A percentile compares a stretch with the other conserved stretches of the same genome.
Conservation (phyloP, 768 basidiomycete genomes). For the Mycena polygramma region DNA sequence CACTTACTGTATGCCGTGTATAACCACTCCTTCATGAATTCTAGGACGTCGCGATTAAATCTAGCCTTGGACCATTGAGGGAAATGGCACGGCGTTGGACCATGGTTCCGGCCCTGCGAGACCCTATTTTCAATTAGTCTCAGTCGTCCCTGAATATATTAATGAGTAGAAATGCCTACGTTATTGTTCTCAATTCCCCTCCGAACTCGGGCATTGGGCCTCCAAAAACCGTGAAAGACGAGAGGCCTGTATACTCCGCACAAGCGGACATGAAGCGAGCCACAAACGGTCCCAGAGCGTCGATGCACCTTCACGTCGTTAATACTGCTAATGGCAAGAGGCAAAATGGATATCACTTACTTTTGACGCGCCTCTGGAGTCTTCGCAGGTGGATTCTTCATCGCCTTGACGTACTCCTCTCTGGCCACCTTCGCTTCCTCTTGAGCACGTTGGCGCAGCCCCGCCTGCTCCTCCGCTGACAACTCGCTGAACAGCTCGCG, state of each 20-base stretch:
- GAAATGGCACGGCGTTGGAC: background rate
- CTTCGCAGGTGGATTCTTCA: background rate
- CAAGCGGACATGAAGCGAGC: background rate
- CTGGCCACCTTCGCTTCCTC: background rate
- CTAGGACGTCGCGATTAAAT: background rate
- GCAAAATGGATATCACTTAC: background rate
- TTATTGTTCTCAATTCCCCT: too few species aligned
- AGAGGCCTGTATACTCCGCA: background rate
- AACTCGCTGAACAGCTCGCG: background rate
- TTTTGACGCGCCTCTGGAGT: background rate
- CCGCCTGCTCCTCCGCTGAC: background rate
- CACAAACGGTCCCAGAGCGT: background rate
- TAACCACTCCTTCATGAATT: slow-evolving; percentile 4
- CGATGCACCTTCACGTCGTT: background rate
- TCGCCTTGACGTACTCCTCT: too few species aligned
- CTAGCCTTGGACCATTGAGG: slow-evolving; percentile 1
- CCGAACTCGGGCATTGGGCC: slow-evolving; percentile 1
- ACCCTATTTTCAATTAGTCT: background rate
- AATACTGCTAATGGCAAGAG: background rate
- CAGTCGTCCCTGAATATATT: background rate
- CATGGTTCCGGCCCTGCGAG: slow-evolving; percentile 2
- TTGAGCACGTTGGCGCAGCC: background rate
- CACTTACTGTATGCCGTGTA: slow-evolving; percentile 3
- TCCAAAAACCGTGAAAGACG: background rate
- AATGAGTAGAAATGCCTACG: background rate